Conservation (phyloP, 179 eudicot genomes). For the Beta lomatogona region DNA sequence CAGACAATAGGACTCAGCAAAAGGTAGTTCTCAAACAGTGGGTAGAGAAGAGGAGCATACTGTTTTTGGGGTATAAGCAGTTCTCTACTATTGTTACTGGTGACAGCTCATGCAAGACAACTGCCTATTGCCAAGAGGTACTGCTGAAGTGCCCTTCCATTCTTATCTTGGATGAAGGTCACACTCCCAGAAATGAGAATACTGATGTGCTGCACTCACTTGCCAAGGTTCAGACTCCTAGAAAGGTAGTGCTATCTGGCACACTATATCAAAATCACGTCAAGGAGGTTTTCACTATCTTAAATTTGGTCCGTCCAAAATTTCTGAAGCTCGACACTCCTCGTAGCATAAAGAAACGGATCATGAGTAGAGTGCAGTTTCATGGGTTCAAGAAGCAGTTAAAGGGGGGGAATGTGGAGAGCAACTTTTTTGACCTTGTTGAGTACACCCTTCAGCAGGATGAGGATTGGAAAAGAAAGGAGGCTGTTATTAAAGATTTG, state of each 20-base stretch:
- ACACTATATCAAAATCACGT: constrained; percentile 89
- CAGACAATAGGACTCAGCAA: constrained; percentile 71
- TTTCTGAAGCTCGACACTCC: constrained; percentile 63
- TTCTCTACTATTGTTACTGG: constrained; percentile 74
- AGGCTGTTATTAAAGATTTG: constrained; percentile 55
- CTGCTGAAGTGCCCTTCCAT: constrained; percentile 58
- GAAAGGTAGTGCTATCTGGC: constrained; percentile 88
- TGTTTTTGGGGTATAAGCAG: constrained; percentile 83
- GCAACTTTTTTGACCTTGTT: constrained; percentile 57
- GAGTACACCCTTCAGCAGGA: constrained; percentile 63
- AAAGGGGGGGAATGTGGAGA: constrained; percentile 48
- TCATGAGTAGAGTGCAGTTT: constrained; percentile 54
- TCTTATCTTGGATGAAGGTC: constrained; percentile 91
- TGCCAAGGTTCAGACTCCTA: constrained; percentile 69
- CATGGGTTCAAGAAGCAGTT: constrained; percentile 38
- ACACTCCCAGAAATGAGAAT: constrained; percentile 80
- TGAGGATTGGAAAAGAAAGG: constrained; percentile 52
- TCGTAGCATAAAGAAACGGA: constrained; percentile 47
- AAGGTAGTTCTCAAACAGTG: constrained; percentile 68
- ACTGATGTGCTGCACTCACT: constrained; percentile 77
- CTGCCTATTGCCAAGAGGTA: constrained; percentile 63
- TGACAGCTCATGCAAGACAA: constrained; percentile 35
- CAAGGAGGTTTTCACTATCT: constrained; percentile 76
- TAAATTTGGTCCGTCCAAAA: constrained; percentile 83
- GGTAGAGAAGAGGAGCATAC: constrained; percentile 61